Evolutionary conservation across 1,284 basidiomycete genomes (phyloP), one percentile per base, ranked within the genome.

Genomic region (Singerocomus inundabilis): DNA sequence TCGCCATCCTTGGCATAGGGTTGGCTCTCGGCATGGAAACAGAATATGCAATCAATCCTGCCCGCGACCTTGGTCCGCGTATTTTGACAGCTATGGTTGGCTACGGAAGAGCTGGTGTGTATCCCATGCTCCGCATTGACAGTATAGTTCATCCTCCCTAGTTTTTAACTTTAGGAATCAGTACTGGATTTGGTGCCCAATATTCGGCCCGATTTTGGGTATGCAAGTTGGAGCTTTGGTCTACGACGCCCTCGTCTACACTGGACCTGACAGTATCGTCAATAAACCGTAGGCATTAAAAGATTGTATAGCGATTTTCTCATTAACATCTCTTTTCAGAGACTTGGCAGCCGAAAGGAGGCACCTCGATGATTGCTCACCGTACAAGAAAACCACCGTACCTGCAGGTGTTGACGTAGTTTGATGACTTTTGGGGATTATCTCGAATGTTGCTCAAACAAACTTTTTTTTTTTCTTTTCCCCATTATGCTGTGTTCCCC

Each of bases 131-230:
- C 34, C 13, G 10, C 24, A 18, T 32, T 6, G 9, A 29, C 8
- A 24, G 5, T 21, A 3, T 16, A 11, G 26, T 34, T 58, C 32
- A 53, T 24, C 25, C 18, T 36, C 13, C 15, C 16, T 40, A 75
- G 77, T 78, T 6, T 78, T 76, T 59, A 61, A 70, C 26, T 78
- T 71, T 56, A 70, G 77, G 51, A 76, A 72, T 58, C 84, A 85
- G 53, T 91, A 89, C 61, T 91, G 86, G 86, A 52, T 88, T 13
- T 91, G 88, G 88, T 84, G 82, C 57, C 80, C 84, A 12, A 55
- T 83, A 11, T 66, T 87, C 34, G 84, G 68, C 2, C 78, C 83
- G 3, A 76, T 85, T 52, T 51, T 78, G 25, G 85, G 84, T 24
- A 80, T 74, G 40, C 72, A 80, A 46, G 55, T 69, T 9, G 84